phyloP scores from a whole-genome alignment of 75 land plant genomes.

The Selaginella tamariscina region DNA sequence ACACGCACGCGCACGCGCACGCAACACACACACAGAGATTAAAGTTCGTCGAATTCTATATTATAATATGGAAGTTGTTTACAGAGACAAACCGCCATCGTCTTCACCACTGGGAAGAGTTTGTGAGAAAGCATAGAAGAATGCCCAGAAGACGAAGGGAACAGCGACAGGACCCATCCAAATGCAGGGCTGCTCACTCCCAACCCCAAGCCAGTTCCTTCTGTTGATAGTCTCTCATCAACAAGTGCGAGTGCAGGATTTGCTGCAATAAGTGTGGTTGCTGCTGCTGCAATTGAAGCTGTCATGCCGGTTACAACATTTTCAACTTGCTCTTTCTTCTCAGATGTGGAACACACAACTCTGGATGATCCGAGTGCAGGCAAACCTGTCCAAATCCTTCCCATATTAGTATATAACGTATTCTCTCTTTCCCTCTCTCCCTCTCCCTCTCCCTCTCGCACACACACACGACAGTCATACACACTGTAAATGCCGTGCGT shows the following conservation, averaged over 20 bases:
- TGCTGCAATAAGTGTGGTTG: background rate
- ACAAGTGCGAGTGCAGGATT: constrained; percentile 60
- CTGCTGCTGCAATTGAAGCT: background rate
- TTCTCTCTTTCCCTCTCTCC: too few species aligned
- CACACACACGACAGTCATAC: too few species aligned
- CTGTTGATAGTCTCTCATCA: constrained; percentile 82
- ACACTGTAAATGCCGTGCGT: too few species aligned
- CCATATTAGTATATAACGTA: background rate
- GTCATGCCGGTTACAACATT: background rate
- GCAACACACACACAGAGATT: background rate
- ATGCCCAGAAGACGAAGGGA: constrained; percentile 66
- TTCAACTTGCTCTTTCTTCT: background rate
- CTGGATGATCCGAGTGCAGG: background rate
- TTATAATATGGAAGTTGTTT: background rate
- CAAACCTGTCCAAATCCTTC: background rate
- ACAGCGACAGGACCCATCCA: constrained; percentile 82
- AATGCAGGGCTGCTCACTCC: constrained; percentile 79
- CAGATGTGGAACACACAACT: background rate
- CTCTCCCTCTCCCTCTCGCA: too few species aligned
- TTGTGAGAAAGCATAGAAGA: constrained; percentile 48
- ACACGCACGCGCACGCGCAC: too few species aligned
- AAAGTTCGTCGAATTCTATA: background rate
- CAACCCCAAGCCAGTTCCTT: constrained; percentile 81
- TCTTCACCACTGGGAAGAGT: constrained; percentile 61
- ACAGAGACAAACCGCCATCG: constrained; percentile 54